Conservation (phyloP, 768 basidiomycete species). For the Amanita inopinata region DNA sequence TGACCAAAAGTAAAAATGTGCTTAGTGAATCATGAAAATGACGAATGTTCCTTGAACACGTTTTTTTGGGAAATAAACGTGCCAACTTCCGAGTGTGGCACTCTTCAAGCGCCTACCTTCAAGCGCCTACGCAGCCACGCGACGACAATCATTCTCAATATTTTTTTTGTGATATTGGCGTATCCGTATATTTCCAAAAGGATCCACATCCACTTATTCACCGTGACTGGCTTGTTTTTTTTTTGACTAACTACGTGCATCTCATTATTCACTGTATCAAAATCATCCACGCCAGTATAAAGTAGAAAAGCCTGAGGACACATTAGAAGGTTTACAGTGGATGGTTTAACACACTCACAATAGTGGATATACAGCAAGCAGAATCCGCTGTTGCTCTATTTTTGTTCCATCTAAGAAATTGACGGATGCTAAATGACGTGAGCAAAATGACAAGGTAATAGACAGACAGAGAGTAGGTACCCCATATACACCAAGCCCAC, state of each 20-base stretch:
- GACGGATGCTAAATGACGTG: slow-evolving; percentile 56
- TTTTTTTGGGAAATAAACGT: slow-evolving; percentile 5
- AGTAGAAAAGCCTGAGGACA: slow-evolving; percentile 70
- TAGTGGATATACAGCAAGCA: slow-evolving; percentile 94
- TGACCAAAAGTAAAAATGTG: neutral
- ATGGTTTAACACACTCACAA: slow-evolving; percentile 46
- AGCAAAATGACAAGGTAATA: neutral
- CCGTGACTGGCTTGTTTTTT: too few relatives aligned
- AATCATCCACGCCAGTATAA: slow-evolving; percentile 95
- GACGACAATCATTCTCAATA: too few relatives aligned
- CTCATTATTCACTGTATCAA: slow-evolving; percentile 60
- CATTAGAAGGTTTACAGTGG: neutral
- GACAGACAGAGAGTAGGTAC: slow-evolving; percentile 45
- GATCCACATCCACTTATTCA: too few relatives aligned
- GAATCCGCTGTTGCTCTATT: slow-evolving; percentile 81
- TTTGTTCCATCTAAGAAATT: slow-evolving; percentile 95
- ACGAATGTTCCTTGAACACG: neutral
- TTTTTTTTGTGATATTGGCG: too few relatives aligned
- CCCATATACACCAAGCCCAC: slow-evolving; percentile 98
- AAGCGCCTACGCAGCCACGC: too few relatives aligned
- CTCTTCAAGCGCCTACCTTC: too few relatives aligned
- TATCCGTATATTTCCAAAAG: too few relatives aligned
- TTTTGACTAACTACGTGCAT: neutral
- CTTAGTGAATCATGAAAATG: neutral
- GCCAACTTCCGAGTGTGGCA: too few relatives aligned